Percentiles rank a stretch among this genome's conserved stretches.
These are phyloP conservation scores for Rhodotorula diobovata DNA, from an alignment of 768 basidiomycete genomes.

Conservation along the genomic window DNA sequence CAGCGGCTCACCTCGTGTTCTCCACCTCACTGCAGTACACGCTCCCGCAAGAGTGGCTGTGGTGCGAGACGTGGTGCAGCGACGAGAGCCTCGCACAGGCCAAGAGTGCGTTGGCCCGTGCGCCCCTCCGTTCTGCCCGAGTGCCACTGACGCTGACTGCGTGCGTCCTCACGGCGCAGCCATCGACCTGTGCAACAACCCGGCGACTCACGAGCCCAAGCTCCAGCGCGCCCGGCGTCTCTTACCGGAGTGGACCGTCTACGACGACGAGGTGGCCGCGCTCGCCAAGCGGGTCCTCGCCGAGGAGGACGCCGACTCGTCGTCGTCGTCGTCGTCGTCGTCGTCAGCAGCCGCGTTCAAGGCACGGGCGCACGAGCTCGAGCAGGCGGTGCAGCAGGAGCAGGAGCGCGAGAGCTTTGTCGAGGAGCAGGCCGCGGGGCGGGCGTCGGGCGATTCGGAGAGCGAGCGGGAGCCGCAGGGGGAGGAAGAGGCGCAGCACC, in stretches of 20 bases:
- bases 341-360: constrained; percentile 51
- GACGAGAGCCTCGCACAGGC: constrained; percentile 24
- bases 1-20: too few relatives aligned
- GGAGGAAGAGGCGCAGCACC: background rate
- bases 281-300: constrained; percentile 67
- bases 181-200: constrained; percentile 72
- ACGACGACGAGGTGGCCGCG: constrained; percentile 80
- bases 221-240: constrained; percentile 75
- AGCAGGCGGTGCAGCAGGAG: constrained; percentile 41
- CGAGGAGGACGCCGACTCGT: too few relatives aligned
- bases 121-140: background rate
- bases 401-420: constrained; percentile 36
- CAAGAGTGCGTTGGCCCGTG: constrained; percentile 8
- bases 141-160: background rate
- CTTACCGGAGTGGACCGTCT: constrained; percentile 96
- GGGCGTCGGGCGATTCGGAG: background rate
- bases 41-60: constrained; percentile 87
- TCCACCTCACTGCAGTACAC: constrained; percentile 62
- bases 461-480: background rate
- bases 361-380: constrained; percentile 37
- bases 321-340: constrained; percentile 43
- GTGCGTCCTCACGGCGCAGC: constrained; percentile 50
- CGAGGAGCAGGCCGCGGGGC: constrained; percentile 10
- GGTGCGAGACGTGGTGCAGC: constrained; percentile 89
- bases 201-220: constrained; percentile 82